Evolutionary conservation across 345 rosid genomes (phyloP).

Genomic region (Kandelia obovata): DNA sequence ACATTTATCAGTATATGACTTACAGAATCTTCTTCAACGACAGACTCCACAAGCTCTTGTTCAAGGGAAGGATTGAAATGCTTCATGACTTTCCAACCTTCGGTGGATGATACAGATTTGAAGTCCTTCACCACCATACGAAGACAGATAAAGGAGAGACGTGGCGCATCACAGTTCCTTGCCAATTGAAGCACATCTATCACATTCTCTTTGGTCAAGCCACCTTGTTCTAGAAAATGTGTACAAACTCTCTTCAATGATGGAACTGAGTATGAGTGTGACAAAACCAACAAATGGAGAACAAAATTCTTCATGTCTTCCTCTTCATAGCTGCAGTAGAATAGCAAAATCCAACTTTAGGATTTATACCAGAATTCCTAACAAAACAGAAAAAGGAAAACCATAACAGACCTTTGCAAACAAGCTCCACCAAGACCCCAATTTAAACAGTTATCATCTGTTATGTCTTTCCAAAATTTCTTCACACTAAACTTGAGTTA

Average conservation of each 20-base stretch:
- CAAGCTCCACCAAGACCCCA: too few relatives aligned
- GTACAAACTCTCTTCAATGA: constrained; percentile 63
- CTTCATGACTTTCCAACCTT: constrained; percentile 87
- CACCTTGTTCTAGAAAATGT: constrained; percentile 46
- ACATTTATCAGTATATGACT: constrained; percentile 26
- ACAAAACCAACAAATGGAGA: constrained; percentile 72
- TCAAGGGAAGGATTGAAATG: constrained; percentile 63
- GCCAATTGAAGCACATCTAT: constrained; percentile 81
- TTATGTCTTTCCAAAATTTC: too few relatives aligned
- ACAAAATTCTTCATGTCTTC: constrained; percentile 63
- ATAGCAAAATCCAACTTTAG: constrained; percentile 2
- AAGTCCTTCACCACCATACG: constrained; percentile 69
- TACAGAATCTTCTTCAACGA: constrained; percentile 67
- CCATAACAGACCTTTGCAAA: too few relatives aligned
- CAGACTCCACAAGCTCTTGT: constrained; percentile 65
- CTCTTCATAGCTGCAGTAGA: constrained; percentile 63
- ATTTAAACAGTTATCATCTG: too few relatives aligned
- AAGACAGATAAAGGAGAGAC: constrained; percentile 54
- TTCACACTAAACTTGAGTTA: too few relatives aligned
- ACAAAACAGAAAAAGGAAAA: neutral
- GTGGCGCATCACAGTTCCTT: constrained; percentile 59
- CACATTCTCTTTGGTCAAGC: constrained; percentile 69
- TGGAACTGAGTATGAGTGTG: constrained; percentile 66
- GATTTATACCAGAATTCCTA: neutral
- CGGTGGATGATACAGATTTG: constrained; percentile 62